Evolutionary conservation across 208 protist genomes (phyloP).

Genomic region (Acanthamoeba polyphaga): DNA sequence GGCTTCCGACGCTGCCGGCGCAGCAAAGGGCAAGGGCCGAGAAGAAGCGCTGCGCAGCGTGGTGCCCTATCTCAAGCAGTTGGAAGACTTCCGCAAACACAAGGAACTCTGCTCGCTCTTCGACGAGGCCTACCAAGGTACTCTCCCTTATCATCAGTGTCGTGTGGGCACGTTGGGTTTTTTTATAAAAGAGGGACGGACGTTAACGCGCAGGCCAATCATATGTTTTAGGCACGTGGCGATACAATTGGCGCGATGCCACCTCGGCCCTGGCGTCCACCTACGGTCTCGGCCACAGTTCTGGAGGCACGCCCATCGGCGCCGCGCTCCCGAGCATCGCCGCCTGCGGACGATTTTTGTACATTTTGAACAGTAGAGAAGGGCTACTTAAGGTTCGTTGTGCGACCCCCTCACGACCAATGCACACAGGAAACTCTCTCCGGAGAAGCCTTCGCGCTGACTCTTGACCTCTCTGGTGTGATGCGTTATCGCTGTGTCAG

Average conservation of each 20-base stretch:
- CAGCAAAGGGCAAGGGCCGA: background rate
- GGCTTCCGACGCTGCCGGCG: background rate
- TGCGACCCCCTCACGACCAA: too few relatives aligned
- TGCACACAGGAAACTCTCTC: too few relatives aligned
- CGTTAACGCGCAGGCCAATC: background rate
- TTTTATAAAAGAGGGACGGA: background rate
- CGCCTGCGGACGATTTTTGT: background rate
- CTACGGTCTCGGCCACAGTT: background rate
- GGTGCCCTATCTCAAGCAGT: constrained; percentile 44
- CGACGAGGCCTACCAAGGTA: constrained; percentile 17
- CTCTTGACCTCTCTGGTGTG: background rate
- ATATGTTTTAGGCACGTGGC: background rate
- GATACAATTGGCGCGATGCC: constrained; percentile 45
- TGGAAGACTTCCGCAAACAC: constrained; percentile 42
- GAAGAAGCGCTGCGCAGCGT: constrained; percentile 45
- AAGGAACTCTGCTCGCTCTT: constrained; percentile 33
- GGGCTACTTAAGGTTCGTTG: background rate
- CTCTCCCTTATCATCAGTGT: background rate
- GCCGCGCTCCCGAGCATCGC: background rate
- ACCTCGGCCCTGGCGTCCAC: background rate
- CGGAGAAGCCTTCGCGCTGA: too few relatives aligned
- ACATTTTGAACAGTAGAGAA: constrained; percentile 29
- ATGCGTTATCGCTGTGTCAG: background rate
- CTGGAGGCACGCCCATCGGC: background rate
- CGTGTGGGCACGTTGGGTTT: background rate